Base-by-base conservation (phyloP, 768 basidiomycete genomes). In the Boletellus ananiceps region DNA sequence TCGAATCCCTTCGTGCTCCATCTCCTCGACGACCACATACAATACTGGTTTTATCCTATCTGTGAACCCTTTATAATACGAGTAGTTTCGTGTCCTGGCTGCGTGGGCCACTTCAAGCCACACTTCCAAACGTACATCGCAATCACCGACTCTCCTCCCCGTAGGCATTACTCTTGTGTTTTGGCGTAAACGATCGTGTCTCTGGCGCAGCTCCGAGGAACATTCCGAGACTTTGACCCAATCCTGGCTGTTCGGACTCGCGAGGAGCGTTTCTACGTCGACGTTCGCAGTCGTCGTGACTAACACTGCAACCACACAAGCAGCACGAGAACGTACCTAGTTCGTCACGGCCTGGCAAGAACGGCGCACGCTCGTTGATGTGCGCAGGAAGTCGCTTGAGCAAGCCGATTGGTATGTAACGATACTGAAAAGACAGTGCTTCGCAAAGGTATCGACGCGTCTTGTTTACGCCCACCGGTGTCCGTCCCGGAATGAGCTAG, bases 151-250 rank as follows among this genome's bases (percentile, higher is more conserved):
- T 77, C 48, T 85, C 85, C 27, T 78, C 77, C 8, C 70, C 73
- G 64, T 82, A 76, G 1, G 88, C 73, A 64, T 96, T 97, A 55
- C 90, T 93, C 70, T 91, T 94, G 70, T 98, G 94, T 68, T 96
- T 98, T 2, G 94, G 93, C 13, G 81, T 82, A 69, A 96, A 98
- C 7, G 71, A 70, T 83, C 90, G 95, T 3, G 79, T 72, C 51
- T 88, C 88, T 1, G 91, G 93, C 1, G 82, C 79, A 49, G 85
- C 86, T 1, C 94, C 95, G 19, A 97, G 71, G 71, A 96, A 96
- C 88, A 95, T 93, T 94, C 91, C 1, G 88, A 88, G 40, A 99
- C 83, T 70, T 83, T 89, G 36, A 94, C 87, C 93, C 93, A 95
- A 62, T 94, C 90, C 34, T 75, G 72, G 62, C 87, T 85, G 60